Conservation (phyloP, 164 flowering plant genomes). For the Brasenia schreberi region DNA sequence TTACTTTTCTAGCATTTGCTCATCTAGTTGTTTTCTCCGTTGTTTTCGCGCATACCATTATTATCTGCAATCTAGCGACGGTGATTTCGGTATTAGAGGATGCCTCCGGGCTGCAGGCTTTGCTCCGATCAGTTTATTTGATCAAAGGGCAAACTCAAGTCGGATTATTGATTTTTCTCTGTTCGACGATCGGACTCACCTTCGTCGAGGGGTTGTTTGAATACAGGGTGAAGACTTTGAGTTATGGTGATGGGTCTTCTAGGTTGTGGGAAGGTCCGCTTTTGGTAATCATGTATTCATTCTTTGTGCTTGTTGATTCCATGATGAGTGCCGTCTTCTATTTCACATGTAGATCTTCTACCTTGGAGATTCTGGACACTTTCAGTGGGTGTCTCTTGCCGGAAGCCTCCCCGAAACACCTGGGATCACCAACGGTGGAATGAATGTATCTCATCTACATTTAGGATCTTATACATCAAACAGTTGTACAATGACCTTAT, state of each 20-base stretch:
- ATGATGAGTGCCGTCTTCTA: constrained; percentile 97
- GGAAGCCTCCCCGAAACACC: neutral
- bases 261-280: constrained; percentile 99
- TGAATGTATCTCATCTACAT: neutral
- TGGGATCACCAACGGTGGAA: neutral
- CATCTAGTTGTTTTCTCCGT: constrained; percentile 59
- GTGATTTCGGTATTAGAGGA: constrained; percentile 85
- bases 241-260: constrained; percentile 98
- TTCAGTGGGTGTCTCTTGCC: neutral
- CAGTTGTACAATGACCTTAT: neutral
- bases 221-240: constrained; percentile 88
- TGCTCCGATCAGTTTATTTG: constrained; percentile 51
- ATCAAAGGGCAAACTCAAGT: constrained; percentile 91
- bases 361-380: constrained; percentile 22
- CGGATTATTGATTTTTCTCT: constrained; percentile 79
- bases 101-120: constrained; percentile 72
- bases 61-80: constrained; percentile 61
- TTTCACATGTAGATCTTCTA: constrained; percentile 75
- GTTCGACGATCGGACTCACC: constrained; percentile 84
- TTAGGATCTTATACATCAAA: neutral
- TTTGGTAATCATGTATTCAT: constrained; percentile 83
- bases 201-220: constrained; percentile 91
- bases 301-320: constrained; percentile 80
- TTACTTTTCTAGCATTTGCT: constrained; percentile 47
- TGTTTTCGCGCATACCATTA: constrained; percentile 62